Conservation (phyloP, 2,329 filamentous ascomycete species). For the Pseudogymnoascus sp. region DNA sequence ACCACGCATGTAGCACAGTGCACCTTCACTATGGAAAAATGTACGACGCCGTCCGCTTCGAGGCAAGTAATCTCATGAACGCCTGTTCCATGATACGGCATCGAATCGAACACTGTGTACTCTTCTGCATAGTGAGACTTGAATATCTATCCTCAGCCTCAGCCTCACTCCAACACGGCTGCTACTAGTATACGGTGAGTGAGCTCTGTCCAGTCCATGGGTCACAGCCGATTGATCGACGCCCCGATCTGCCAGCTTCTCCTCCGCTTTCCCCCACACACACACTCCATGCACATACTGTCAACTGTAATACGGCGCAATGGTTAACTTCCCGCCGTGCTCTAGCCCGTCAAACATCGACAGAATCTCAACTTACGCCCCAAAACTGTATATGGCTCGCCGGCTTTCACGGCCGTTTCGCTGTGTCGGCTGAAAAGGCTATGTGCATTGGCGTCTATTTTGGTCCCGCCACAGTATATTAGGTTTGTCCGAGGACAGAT, state of each 20-base stretch:
- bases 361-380: background rate
- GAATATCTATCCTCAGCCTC: background rate
- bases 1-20: no score
- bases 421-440: conserved; percentile 1
- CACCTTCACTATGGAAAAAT: background rate
- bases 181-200: background rate
- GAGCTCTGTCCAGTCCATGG: conserved; percentile 2
- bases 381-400: background rate
- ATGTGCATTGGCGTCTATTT: background rate
- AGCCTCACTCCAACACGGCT: background rate
- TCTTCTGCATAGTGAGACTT: background rate
- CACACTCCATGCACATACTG: background rate
- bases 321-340: background rate
- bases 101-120: conserved; percentile 4
- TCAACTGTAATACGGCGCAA: conserved; percentile 1
- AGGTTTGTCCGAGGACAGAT: conserved; percentile 1
- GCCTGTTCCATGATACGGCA: background rate
- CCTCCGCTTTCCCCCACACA: background rate
- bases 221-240: conserved; percentile 2
- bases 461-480: background rate
- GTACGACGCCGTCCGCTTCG: background rate
- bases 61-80: background rate
- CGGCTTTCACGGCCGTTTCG: background rate
- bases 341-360: background rate
- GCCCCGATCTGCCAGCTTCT: background rate